A percentile compares a stretch with the other conserved stretches of the same genome.
Evolutionary conservation across 2,329 filamentous ascomycete species (phyloP).

Genomic region (Sporothrix pseudoabietina): DNA sequence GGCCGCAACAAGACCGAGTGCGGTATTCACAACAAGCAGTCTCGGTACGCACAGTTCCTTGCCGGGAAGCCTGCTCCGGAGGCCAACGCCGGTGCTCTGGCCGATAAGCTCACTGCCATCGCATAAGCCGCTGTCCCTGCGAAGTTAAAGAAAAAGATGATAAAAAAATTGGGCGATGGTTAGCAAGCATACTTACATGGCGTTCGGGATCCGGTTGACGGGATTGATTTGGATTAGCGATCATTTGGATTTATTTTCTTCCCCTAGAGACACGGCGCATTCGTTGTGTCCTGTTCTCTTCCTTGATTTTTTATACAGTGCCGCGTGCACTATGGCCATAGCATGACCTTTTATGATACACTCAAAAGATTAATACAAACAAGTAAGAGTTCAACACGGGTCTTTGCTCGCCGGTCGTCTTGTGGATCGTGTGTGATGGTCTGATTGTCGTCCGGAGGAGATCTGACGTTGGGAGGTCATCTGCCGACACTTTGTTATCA

Average conservation of each 20-base stretch:
- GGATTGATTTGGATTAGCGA: conserved; percentile 13
- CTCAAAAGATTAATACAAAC: neutral
- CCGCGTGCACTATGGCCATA: neutral
- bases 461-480: neutral
- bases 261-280: neutral
- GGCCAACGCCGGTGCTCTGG: neutral
- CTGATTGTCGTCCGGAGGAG: neutral
- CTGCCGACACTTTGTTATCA: neutral
- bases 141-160: neutral
- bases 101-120: neutral
- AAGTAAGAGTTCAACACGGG: neutral
- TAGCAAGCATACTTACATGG: conserved; percentile 19
- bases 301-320: neutral
- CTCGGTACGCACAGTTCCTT: conserved; percentile 85
- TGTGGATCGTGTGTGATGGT: neutral
- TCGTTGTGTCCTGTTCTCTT: neutral
- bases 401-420: neutral
- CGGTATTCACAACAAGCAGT: conserved; percentile 97
- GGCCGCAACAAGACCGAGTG: conserved; percentile 95
- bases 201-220: conserved; percentile 3
- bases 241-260: neutral
- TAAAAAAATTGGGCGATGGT: neutral
- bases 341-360: conserved; percentile 18
- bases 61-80: conserved; percentile 35
- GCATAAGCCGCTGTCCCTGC: neutral